phyloP scores from a whole-genome alignment of 495 filamentous ascomycete species.

The Cudoniella acicularis region DNA sequence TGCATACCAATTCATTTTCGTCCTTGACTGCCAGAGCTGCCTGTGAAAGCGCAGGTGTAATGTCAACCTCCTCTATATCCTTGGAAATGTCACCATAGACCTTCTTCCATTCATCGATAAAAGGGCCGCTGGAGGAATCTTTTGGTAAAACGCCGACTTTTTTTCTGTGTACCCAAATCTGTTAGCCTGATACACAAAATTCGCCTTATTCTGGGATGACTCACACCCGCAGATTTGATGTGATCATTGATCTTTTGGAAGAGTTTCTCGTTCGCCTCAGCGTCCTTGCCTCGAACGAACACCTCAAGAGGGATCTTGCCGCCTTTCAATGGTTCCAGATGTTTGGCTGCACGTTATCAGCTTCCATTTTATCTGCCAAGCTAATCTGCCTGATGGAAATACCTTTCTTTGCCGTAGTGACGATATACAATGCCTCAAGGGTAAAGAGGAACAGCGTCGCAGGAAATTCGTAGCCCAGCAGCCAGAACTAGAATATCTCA shows the following conservation, averaged over 20 bases:
- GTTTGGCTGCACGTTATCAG: conserved; percentile 63
- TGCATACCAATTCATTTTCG: conserved; percentile 68
- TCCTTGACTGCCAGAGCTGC: conserved; percentile 93
- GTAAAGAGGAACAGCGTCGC: conserved; percentile 92
- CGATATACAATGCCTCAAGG: conserved; percentile 77
- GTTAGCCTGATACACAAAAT: conserved; percentile 16
- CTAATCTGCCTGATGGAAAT: conserved; percentile 7
- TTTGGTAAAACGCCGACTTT: conserved; percentile 85
- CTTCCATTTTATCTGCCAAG: background rate
- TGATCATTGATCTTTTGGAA: conserved; percentile 76
- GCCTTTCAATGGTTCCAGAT: conserved; percentile 87
- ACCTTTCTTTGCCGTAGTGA: conserved; percentile 98
- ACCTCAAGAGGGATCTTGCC: conserved; percentile 90
- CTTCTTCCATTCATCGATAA: conserved; percentile 94
- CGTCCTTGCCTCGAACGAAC: conserved; percentile 83
- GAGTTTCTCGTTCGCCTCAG: conserved; percentile 80
- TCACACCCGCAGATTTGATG: conserved; percentile 84
- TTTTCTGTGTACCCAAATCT: conserved; percentile 48
- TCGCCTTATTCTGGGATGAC: too few species aligned
- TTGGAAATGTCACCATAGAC: conserved; percentile 68
- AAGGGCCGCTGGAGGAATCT: conserved; percentile 79
- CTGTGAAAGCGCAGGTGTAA: conserved; percentile 72
- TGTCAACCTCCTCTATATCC: conserved; percentile 87
- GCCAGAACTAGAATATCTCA: conserved; percentile 72
- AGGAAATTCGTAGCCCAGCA: conserved; percentile 97